A percentile compares a stretch with the other conserved stretches of the same genome.
Conservation (phyloP, 1,139 yeast species). For the Geotrichum aggregatum region DNA sequence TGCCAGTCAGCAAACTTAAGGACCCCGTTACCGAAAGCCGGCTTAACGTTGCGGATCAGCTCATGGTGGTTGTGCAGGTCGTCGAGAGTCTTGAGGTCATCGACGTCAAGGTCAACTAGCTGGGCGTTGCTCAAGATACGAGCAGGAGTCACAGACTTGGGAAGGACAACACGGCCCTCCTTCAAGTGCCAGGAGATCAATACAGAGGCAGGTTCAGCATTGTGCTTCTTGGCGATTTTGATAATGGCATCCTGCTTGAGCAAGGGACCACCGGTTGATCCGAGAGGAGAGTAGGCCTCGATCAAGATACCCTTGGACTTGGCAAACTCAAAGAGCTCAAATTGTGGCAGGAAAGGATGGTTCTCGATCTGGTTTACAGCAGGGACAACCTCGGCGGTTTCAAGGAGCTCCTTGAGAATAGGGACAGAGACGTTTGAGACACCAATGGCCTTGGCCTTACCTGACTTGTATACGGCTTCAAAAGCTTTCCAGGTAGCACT, state of each 20-base stretch:
- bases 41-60: slow-evolving; percentile 47
- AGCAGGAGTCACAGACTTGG: slow-evolving; percentile 60
- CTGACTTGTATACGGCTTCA: slow-evolving; percentile 56
- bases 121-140: slow-evolving; percentile 60
- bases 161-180: slow-evolving; percentile 66
- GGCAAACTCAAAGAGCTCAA: slow-evolving; percentile 54
- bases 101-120: slow-evolving; percentile 49
- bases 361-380: slow-evolving; percentile 70
- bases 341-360: slow-evolving; percentile 73
- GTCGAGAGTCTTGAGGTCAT: slow-evolving; percentile 51
- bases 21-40: slow-evolving; percentile 37
- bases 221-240: slow-evolving; percentile 53
- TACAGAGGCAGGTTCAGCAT: slow-evolving; percentile 56
- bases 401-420: slow-evolving; percentile 51
- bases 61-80: slow-evolving; percentile 48
- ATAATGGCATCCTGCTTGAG: slow-evolving; percentile 48
- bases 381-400: slow-evolving; percentile 55
- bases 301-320: slow-evolving; percentile 52
- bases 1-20: slow-evolving; percentile 37
- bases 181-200: slow-evolving; percentile 69
- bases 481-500: slow-evolving; percentile 66
- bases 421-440: slow-evolving; percentile 68
- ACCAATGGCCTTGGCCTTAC: slow-evolving; percentile 67
- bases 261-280: slow-evolving; percentile 63
- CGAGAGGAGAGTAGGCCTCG: slow-evolving; percentile 81